Evolutionary conservation across 441 rosid species (phyloP), one percentile per base, ranked within the genome.

Genomic region (Codiaeum variegatum): DNA sequence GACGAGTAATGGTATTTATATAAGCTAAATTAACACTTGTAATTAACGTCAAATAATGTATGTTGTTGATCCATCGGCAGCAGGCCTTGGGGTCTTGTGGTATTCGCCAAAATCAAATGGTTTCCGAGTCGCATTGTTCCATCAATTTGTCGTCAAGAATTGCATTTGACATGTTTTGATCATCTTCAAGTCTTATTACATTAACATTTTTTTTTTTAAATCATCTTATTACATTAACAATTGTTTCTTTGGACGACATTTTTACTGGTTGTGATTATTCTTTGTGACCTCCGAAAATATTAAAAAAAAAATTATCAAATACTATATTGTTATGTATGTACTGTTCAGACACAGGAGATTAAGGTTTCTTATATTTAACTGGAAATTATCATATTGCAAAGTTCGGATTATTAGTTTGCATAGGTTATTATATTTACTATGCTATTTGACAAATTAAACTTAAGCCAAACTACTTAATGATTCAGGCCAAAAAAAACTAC

Each of bases 41-140:
- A 54, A 58, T 55, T 63, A 62, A 72, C 75, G 75, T 10, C 40
- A 12, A 28, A 47, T 66, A 11, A 5, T 21, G 5, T 1, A 13
- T 47, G 5, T 16, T 78, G 77, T 93, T 97, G 21, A 91, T 91
- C 19, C 13, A 46, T 46, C 6, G 24, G 42, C 40, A 24, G 52
- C 62, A 21, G 72, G 72, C 71, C 62, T 7, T 5, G 96, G 7
- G 42, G 44, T 47, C 52, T 47, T 18, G 18, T 16, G n/a, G 52
- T 3, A 21, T n/a, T 55, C 71, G 61, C 71, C 47, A 67, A 52
- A 66, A 1, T 51, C 29, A 51, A 49, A 51, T 31, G 8, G 12
- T 5, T 58, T 26, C 13, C 52, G 21, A 31, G 23, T 26, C 21
- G 16, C 15, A 32, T 29, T 21, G 36, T 62, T 10, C 28, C 24